Evolutionary conservation across 1,139 yeast genomes (phyloP).

Genomic region (Lodderomyces oxycetoniae): DNA sequence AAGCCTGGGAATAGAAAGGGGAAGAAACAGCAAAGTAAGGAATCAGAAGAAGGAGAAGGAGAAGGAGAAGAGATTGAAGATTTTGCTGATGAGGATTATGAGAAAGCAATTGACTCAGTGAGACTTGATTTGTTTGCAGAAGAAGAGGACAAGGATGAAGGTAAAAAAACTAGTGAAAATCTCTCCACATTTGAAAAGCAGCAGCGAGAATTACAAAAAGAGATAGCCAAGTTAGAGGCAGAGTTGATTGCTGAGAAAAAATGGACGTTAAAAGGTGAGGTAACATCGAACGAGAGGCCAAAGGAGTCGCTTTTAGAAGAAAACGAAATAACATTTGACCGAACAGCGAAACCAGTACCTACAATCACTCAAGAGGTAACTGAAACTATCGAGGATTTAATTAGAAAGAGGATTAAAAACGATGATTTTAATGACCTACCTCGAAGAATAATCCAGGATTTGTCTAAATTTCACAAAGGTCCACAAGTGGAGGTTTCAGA

Average conservation of each 20-base stretch:
- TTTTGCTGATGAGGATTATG: slow-evolving; percentile 44
- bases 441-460: slow-evolving; percentile 62
- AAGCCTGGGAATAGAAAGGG: slow-evolving; percentile 34
- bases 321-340: slow-evolving; percentile 41
- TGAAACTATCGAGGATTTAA: slow-evolving; percentile 81
- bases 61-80: slow-evolving; percentile 32
- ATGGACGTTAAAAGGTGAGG: slow-evolving; percentile 96
- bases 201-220: slow-evolving; percentile 69
- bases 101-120: slow-evolving; percentile 52
- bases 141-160: slow-evolving; percentile 24
- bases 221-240: slow-evolving; percentile 73
- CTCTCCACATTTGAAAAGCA: slow-evolving; percentile 82
- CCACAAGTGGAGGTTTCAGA: slow-evolving; percentile 67
- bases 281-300: slow-evolving; percentile 75
- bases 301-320: slow-evolving; percentile 64
- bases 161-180: slow-evolving; percentile 23
- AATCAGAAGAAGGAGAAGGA: slow-evolving; percentile 27
- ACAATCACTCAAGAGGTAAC: slow-evolving; percentile 87
- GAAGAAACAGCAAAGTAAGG: slow-evolving; percentile 14
- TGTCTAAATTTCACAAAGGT: slow-evolving; percentile 50
- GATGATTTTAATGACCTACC: slow-evolving; percentile 83
- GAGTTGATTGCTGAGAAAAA: slow-evolving; percentile 87
- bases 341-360: slow-evolving; percentile 63
- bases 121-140: slow-evolving; percentile 60
- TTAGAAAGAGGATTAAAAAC: slow-evolving; percentile 70